Percentiles rank a stretch among this genome's conserved stretches.
phyloP scores from a whole-genome alignment of 2,329 filamentous ascomycete species.

The Curvularia sp. region DNA sequence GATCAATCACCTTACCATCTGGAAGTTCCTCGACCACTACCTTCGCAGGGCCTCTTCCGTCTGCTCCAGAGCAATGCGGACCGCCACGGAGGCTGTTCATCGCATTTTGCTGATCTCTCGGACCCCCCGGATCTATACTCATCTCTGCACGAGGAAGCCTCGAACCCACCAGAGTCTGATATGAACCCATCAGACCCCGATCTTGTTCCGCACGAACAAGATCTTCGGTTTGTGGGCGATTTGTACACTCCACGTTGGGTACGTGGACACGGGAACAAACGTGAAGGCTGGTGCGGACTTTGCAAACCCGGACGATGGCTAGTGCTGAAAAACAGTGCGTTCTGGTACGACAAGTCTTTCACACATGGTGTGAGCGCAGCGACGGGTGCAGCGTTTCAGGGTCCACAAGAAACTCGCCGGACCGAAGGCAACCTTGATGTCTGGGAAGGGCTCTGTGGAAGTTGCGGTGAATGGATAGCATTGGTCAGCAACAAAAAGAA shows the following conservation, averaged over 20 bases:
- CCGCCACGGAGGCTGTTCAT: constrained; percentile 66
- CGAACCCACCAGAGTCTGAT: constrained; percentile 77
- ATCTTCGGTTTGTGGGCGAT: constrained; percentile 77
- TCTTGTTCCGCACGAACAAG: constrained; percentile 77
- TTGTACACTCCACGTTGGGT: constrained; percentile 86
- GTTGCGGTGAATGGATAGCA: constrained; percentile 81
- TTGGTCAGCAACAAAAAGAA: constrained; percentile 88
- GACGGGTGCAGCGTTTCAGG: constrained; percentile 79
- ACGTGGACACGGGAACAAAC: constrained; percentile 83
- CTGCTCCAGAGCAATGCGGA: constrained; percentile 79
- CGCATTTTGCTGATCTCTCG: constrained; percentile 75
- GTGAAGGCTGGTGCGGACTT: constrained; percentile 88
- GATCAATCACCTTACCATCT: constrained; percentile 57
- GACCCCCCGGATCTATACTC: constrained; percentile 80
- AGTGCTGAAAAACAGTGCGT: constrained; percentile 87
- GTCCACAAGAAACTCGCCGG: constrained; percentile 75
- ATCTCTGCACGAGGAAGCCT: constrained; percentile 75
- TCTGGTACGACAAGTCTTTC: constrained; percentile 93
- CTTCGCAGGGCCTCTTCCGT: constrained; percentile 76
- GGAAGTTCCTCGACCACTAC: constrained; percentile 64
- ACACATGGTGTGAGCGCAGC: constrained; percentile 85
- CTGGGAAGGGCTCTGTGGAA: constrained; percentile 80
- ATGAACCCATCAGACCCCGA: constrained; percentile 82
- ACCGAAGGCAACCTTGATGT: constrained; percentile 83
- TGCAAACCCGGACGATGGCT: constrained; percentile 88